These are phyloP conservation scores for Hemileccinum impolitum DNA, from an alignment of 768 basidiomycete genomes.

Conservation along the genomic window DNA sequence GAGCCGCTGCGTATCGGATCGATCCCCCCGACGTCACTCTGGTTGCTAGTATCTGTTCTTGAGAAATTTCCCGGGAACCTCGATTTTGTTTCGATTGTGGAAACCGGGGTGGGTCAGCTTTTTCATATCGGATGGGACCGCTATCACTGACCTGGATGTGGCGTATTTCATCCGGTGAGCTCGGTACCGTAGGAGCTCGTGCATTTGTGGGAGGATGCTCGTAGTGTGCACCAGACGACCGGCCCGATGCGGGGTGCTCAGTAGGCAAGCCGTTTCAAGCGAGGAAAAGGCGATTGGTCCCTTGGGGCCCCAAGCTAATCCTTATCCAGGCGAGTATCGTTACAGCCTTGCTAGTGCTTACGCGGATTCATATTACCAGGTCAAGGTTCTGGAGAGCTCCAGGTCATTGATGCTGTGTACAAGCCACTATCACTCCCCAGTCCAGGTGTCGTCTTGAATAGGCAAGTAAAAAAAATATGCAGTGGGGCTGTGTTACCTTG, in stretches of 20 bases:
- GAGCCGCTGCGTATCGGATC: neutral
- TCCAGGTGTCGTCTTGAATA: constrained; percentile 8
- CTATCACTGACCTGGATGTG: constrained; percentile 30
- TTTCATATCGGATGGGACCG: constrained; percentile 23
- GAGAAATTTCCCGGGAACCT: neutral
- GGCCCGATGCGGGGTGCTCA: constrained; percentile 36
- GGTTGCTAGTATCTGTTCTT: constrained; percentile 5
- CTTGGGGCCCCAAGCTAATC: constrained; percentile 35
- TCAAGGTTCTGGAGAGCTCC: constrained; percentile 28
- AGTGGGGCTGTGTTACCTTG: constrained; percentile 26
- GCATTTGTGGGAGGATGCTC: constrained; percentile 41
- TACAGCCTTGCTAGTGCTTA: neutral
- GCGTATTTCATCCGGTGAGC: constrained; percentile 25
- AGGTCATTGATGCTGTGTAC: constrained; percentile 1
- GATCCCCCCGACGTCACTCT: constrained; percentile 3
- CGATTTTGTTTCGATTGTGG: constrained; percentile 22
- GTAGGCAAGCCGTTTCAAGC: constrained; percentile 28
- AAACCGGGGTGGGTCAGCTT: constrained; percentile 14
- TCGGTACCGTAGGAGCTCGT: constrained; percentile 31
- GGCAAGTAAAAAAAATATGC: constrained; percentile 20
- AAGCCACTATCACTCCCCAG: constrained; percentile 17
- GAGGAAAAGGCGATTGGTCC: constrained; percentile 30
- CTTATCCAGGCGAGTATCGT: constrained; percentile 31
- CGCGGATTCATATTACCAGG: constrained; percentile 12
- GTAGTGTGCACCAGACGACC: constrained; percentile 39